Percentiles rank a stretch among this genome's conserved stretches.
phyloP scores from a whole-genome alignment of 2,329 filamentous ascomycete genomes.

The Lachnellula hyalina region DNA sequence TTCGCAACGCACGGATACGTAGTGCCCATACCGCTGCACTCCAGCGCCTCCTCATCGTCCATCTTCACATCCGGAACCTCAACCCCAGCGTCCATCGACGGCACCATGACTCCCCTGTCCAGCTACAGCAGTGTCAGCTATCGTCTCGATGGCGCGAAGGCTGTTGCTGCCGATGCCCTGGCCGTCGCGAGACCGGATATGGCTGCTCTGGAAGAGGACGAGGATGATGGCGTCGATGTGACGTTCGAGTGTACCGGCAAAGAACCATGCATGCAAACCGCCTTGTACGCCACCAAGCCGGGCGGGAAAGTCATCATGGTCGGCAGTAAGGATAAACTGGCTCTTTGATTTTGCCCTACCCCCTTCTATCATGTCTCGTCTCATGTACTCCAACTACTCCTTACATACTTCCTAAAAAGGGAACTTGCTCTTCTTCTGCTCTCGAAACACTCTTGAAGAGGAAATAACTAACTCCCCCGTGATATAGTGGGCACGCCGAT shows the following conservation, averaged over 20 bases:
- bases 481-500: slow-evolving; percentile 61
- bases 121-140: slow-evolving; percentile 37
- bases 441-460: too few species aligned
- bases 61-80: slow-evolving; percentile 40
- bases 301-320: slow-evolving; percentile 72
- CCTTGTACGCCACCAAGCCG: slow-evolving; percentile 64
- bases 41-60: slow-evolving; percentile 41
- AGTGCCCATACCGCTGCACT: slow-evolving; percentile 41
- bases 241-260: slow-evolving; percentile 76
- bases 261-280: slow-evolving; percentile 67
- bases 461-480: too few species aligned
- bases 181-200: slow-evolving; percentile 28
- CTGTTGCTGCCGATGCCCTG: slow-evolving; percentile 45
- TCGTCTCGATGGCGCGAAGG: slow-evolving; percentile 47
- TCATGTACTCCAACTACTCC: too few species aligned
- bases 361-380: too few species aligned
- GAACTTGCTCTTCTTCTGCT: too few species aligned
- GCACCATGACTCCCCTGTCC: slow-evolving; percentile 35
- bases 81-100: slow-evolving; percentile 36
- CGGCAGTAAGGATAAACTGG: slow-evolving; percentile 40
- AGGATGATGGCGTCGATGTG: slow-evolving; percentile 61
- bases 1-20: slow-evolving; percentile 57
- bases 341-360: too few species aligned
- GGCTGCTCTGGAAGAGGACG: slow-evolving; percentile 38
- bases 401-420: too few species aligned